phyloP scores from a whole-genome alignment of 2,329 filamentous ascomycete genomes.

The Sporothrix curviconia region DNA sequence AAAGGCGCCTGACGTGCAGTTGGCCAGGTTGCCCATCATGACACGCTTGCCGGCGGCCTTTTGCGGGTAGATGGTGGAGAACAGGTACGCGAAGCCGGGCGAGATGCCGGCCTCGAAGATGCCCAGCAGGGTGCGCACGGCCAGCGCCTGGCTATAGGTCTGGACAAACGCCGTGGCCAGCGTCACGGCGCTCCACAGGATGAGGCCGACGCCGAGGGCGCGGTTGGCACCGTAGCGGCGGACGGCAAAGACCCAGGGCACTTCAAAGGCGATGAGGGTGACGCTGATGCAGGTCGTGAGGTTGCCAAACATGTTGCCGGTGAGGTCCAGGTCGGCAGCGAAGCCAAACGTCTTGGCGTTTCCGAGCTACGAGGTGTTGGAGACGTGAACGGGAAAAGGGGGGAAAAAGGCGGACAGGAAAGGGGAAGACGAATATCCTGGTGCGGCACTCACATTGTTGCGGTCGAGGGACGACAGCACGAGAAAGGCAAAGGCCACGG shows the following conservation, averaged over 20 bases:
- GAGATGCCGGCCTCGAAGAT: conserved; percentile 25
- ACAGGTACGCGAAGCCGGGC: conserved; percentile 25
- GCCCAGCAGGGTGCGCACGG: conserved; percentile 14
- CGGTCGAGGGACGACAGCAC: conserved; percentile 11
- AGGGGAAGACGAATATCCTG: neutral
- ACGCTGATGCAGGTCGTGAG: conserved; percentile 15
- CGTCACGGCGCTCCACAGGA: conserved; percentile 13
- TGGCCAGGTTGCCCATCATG: conserved; percentile 22
- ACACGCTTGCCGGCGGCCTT: conserved; percentile 25
- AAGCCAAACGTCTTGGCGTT: conserved; percentile 13
- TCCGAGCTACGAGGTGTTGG: too few species aligned
- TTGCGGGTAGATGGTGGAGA: conserved; percentile 27
- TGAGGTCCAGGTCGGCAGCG: conserved; percentile 8
- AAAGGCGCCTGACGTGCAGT: conserved; percentile 21
- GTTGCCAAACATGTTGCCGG: conserved; percentile 12
- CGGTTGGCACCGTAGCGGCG: conserved; percentile 15
- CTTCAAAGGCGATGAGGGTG: conserved; percentile 13
- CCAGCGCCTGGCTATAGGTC: conserved; percentile 15
- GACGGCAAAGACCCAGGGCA: conserved; percentile 15
- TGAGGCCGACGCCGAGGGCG: neutral
- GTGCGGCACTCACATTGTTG: neutral
- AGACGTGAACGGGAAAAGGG: neutral
- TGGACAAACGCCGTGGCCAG: conserved; percentile 14
- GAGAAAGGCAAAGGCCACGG: conserved; percentile 15
- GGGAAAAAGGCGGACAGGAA: neutral